Evolutionary conservation across 352 stramenopile species (phyloP).

Genomic region (Blastocystis sp.): DNA sequence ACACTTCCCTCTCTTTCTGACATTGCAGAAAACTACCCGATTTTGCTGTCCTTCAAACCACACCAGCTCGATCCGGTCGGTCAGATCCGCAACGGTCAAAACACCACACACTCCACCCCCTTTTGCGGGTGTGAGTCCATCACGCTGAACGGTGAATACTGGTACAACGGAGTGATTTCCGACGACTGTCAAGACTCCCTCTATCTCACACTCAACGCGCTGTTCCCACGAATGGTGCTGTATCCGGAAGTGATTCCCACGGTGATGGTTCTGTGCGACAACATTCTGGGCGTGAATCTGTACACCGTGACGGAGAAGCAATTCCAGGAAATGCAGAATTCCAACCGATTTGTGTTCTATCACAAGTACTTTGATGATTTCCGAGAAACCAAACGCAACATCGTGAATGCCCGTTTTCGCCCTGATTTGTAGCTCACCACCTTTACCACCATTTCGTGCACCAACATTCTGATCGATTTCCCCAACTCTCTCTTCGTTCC

Average conservation of each 20-base stretch:
- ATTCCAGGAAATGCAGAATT: slow-evolving; percentile 33
- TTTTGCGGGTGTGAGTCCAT: slow-evolving; percentile 41
- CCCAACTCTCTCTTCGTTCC: slow-evolving; percentile 35
- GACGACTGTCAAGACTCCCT: slow-evolving; percentile 34
- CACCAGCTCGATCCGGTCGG: slow-evolving; percentile 33
- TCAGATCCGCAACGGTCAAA: slow-evolving; percentile 57
- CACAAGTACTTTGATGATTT: slow-evolving; percentile 58
- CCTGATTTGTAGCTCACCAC: slow-evolving; percentile 17
- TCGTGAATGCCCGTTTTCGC: not conserved
- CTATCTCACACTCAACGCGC: not conserved
- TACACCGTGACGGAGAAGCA: slow-evolving; percentile 39
- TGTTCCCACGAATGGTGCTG: not conserved
- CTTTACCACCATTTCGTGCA: slow-evolving; percentile 39
- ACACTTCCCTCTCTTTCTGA: not conserved
- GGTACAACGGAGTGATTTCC: slow-evolving; percentile 4
- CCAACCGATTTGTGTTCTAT: slow-evolving; percentile 36
- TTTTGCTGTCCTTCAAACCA: slow-evolving; percentile 48
- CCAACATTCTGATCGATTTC: slow-evolving; percentile 2
- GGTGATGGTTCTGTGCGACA: slow-evolving; percentile 16
- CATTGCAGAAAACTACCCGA: slow-evolving; percentile 7
- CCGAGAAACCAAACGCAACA: slow-evolving; percentile 34
- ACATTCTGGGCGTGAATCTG: slow-evolving; percentile 19
- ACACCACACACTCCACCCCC: not conserved
- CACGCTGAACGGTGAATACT: slow-evolving; percentile 45
- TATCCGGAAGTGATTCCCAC: slow-evolving; percentile 33